Evolutionary conservation across 2,329 filamentous ascomycete species (phyloP).

Genomic region (Pseudogymnoascus sp.): DNA sequence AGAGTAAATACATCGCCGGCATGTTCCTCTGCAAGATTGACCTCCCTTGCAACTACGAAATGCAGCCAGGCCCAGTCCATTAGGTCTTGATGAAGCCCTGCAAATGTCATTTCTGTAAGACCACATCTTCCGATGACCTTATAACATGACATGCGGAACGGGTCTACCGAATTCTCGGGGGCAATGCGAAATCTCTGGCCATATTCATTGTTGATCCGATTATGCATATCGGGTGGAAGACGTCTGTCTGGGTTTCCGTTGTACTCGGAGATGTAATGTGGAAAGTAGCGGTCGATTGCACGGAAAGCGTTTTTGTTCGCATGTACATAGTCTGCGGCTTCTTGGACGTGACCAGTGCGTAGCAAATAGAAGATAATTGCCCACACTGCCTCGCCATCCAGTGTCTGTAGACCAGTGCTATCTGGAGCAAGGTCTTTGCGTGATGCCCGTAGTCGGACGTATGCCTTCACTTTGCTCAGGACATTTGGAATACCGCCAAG

Average conservation of each 20-base stretch:
- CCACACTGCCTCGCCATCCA: slow-evolving; percentile 83
- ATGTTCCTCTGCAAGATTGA: slow-evolving; percentile 55
- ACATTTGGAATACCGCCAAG: slow-evolving; percentile 83
- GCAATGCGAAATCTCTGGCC: slow-evolving; percentile 77
- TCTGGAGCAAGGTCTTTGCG: slow-evolving; percentile 81
- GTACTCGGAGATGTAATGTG: slow-evolving; percentile 80
- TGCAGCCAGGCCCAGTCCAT: slow-evolving; percentile 69
- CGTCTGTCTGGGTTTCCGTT: slow-evolving; percentile 68
- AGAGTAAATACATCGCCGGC: slow-evolving; percentile 60
- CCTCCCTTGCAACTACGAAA: slow-evolving; percentile 61
- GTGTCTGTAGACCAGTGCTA: slow-evolving; percentile 70
- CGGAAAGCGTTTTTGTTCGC: slow-evolving; percentile 74
- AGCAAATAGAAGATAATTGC: slow-evolving; percentile 89
- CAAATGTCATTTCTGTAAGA: slow-evolving; percentile 55
- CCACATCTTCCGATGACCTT: slow-evolving; percentile 86
- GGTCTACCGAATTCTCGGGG: slow-evolving; percentile 81
- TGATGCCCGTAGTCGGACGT: slow-evolving; percentile 71
- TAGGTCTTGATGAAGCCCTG: slow-evolving; percentile 56
- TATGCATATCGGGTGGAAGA: slow-evolving; percentile 70
- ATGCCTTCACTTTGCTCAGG: slow-evolving; percentile 86
- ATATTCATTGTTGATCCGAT: slow-evolving; percentile 85
- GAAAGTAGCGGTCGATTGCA: slow-evolving; percentile 84
- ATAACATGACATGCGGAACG: slow-evolving; percentile 95
- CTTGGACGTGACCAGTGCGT: slow-evolving; percentile 72
- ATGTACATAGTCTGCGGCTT: slow-evolving; percentile 82